Base-by-base conservation (phyloP, 768 basidiomycete genomes). In the Kwoniella newhampshirensis region DNA sequence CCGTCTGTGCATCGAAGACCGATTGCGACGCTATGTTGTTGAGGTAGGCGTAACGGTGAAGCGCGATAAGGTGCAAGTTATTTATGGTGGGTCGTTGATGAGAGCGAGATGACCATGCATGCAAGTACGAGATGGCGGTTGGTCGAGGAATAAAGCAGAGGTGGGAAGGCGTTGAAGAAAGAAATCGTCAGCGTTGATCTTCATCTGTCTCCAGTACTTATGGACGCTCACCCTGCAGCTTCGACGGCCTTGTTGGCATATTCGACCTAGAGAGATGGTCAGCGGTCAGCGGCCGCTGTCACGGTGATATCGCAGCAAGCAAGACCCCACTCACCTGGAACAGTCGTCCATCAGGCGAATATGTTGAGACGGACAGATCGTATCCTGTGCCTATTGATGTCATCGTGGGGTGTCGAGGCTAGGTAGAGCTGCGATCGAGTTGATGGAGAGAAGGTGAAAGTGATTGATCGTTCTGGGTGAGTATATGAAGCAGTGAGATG, bases 311-410 rank as follows among this genome's bases (percentile, higher is more conserved):
- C n/a, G n/a, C n/a, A 30, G 15, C 42, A 44, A 20, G 32, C 35
- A 28, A 40, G 9, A n/a, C 48, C 15, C 3, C 18, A 56, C 79
- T 49, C 27, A 91, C 93, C 84, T 99, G 96, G 75, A 99, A 99
- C 75, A 99, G 92, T 64, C 96, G 86, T 26, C 96, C 96, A 79
- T 99, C 94, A 60, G 94, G 94, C 13, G 77, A 78, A 68, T 78
- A 79, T 8, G 71, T 74, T 30, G 72, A 74, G 9, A 74, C 73
- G 7, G 71, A 74, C 23, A 76, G 86, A 82, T 97, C 96, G 81
- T 97, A 98, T 57, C 96, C 96, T 71, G 96, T 98, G 60, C 96
- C 94, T 75, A 98, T 98, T 42, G 94, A 97, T 59, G 93, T 94
- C 94, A 98, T 96, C 23, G 47, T 60, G 50, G 37, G n/a, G 32